Base-by-base conservation (phyloP, 1,284 basidiomycete species). In the Golubevia pallescens region DNA sequence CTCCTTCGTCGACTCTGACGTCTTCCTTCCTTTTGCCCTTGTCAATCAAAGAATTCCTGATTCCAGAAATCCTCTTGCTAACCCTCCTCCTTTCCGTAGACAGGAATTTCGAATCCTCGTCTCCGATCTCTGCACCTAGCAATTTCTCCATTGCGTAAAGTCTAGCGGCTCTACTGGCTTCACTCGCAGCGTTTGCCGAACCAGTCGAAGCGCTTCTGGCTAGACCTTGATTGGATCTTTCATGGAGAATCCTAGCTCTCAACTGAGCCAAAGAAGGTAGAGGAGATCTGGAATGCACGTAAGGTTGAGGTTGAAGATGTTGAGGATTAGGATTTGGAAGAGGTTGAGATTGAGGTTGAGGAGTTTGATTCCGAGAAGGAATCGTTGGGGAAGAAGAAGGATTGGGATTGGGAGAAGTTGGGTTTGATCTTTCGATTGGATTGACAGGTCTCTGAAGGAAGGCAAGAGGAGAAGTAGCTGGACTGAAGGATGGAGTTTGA, bases 121-220 rank as follows among this genome's bases (percentile, higher is more conserved):
- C 34, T 38, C 34, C 34, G 8, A 55, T 71, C 58, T 58, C 74
- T 23, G 72, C 71, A 60, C 81, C 81, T 16, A 84, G 67, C 2
- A 84, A 72, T 62, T 84, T 84, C 48, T 84, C 77, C 63, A 84
- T 67, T 2, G 81, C 80, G 62, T 84, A 84, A 16, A 78, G 77
- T 23, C 81, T 73, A 0, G 80, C 81, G 8, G 77, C 80, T 23
- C 76, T 78, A 62, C 76, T 79, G 16, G 81, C 77, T 1, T 77
- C 80, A 53, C 73, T 78, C 5, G 73, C 71, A 0, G 71, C 61
- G 20, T 72, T 74, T 38, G 34, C 34, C 10, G 34, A 4, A 5
- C 34, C 34, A 5, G 34, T 38, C 3, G 34, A 38, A 38, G 34
- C 34, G 10, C 34, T 38, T 38, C 34, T 38, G 10, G 34, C 34